Percentiles rank a stretch among this genome's conserved stretches.
Conservation (phyloP, 345 rosid genomes). For the Excoecaria cochinchinensis region DNA sequence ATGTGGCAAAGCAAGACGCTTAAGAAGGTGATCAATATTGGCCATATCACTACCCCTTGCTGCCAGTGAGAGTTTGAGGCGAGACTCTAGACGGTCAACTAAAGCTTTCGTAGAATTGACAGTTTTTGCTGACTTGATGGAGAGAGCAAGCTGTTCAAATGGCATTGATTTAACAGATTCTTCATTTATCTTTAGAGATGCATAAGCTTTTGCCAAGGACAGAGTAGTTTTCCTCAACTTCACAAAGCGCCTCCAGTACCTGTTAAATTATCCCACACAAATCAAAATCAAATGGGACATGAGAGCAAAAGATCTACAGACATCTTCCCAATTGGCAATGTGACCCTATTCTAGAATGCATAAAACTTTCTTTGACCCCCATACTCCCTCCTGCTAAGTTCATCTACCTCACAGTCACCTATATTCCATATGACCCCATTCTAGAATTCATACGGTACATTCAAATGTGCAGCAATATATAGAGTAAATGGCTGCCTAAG, state of each 20-base stretch:
- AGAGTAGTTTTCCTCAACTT: constrained; percentile 55
- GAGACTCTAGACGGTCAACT: constrained; percentile 68
- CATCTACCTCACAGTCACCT: not conserved
- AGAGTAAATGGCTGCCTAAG: not conserved
- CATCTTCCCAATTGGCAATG: not conserved
- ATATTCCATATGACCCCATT: too few relatives aligned
- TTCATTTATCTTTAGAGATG: constrained; percentile 56
- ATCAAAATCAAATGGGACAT: not conserved
- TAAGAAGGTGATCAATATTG: constrained; percentile 80
- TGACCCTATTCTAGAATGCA: not conserved
- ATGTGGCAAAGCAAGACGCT: constrained; percentile 58
- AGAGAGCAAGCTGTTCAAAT: constrained; percentile 72
- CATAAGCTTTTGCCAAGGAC: constrained; percentile 57
- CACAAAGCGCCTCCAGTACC: constrained; percentile 80
- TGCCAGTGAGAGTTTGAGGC: constrained; percentile 50
- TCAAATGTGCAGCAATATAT: not conserved
- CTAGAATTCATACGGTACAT: too few relatives aligned
- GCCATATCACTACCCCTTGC: constrained; percentile 37
- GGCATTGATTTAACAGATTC: constrained; percentile 50
- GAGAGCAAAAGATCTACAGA: not conserved
- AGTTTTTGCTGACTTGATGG: constrained; percentile 53
- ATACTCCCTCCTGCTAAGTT: not conserved
- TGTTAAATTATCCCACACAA: constrained; percentile 18
- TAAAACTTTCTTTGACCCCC: not conserved
- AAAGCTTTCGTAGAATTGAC: constrained; percentile 52